Evolutionary conservation across 495 filamentous ascomycete species (phyloP).

Genomic region (Penicillium pulvis): DNA sequence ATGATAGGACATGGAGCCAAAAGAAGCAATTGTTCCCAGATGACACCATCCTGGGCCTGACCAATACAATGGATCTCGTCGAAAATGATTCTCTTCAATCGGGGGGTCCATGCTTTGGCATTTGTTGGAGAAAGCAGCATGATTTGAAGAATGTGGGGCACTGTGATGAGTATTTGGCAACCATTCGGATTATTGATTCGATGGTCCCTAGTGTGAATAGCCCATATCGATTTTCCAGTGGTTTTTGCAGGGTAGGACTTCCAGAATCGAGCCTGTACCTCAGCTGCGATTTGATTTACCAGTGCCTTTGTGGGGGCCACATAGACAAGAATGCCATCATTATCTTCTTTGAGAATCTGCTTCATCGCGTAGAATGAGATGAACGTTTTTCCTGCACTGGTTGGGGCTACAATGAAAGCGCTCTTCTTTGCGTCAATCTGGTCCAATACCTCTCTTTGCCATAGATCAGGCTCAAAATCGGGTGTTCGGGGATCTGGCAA

Average conservation of each 20-base stretch:
- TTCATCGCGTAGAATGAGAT: slow-evolving; percentile 80
- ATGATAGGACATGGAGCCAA: slow-evolving; percentile 77
- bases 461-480: slow-evolving; percentile 70
- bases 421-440: slow-evolving; percentile 68
- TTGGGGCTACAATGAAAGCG: slow-evolving; percentile 76
- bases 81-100: slow-evolving; percentile 75
- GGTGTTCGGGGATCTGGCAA: slow-evolving; percentile 62
- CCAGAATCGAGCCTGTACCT: slow-evolving; percentile 67
- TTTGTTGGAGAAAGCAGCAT: slow-evolving; percentile 71
- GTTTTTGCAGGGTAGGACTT: slow-evolving; percentile 56
- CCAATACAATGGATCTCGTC: slow-evolving; percentile 85
- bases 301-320: slow-evolving; percentile 81
- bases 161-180: slow-evolving; percentile 75
- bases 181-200: slow-evolving; percentile 69
- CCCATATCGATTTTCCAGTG: slow-evolving; percentile 69
- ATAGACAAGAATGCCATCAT: slow-evolving; percentile 73
- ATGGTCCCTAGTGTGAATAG: slow-evolving; percentile 74
- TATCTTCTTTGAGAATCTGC: slow-evolving; percentile 63
- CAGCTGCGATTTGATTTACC: slow-evolving; percentile 82
- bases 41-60: slow-evolving; percentile 72
- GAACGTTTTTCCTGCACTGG: slow-evolving; percentile 67
- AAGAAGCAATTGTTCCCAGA: slow-evolving; percentile 81
- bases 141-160: slow-evolving; percentile 77
- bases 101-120: slow-evolving; percentile 64
- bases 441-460: slow-evolving; percentile 75